Evolutionary conservation across 1,284 basidiomycete genomes (phyloP).

Genomic region (Flammula alnicola): DNA sequence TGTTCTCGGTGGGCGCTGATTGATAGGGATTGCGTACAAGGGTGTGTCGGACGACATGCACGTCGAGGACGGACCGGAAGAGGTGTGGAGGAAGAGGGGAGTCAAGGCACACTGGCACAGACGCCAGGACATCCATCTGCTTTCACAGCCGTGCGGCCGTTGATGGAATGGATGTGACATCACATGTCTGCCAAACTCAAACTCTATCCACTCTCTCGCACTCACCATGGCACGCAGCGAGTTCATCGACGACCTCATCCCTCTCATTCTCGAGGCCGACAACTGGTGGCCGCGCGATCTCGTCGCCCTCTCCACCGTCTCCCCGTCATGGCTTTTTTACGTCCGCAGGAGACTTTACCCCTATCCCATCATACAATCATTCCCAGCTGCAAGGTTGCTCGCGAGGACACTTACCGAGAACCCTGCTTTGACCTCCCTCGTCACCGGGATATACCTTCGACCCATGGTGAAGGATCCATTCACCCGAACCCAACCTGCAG

Average conservation of each 20-base stretch:
- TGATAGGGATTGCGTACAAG: conserved; percentile 60
- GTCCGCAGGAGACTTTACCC: conserved; percentile 51
- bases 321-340: conserved; percentile 49
- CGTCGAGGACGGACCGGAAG: conserved; percentile 4
- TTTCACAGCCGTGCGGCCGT: too few species aligned
- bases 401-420: conserved; percentile 46
- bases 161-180: conserved; percentile 21
- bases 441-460: conserved; percentile 47
- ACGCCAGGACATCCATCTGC: conserved; percentile 7
- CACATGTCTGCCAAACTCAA: conserved; percentile 16
- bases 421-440: conserved; percentile 38
- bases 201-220: conserved; percentile 9
- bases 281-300: conserved; percentile 62
- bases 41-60: conserved; percentile 23
- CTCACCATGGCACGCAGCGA: too few species aligned
- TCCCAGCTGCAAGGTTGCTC: conserved; percentile 45
- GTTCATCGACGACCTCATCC: conserved; percentile 57
- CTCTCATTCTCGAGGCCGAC: conserved; percentile 52
- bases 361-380: conserved; percentile 45
- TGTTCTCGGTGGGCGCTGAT: conserved; percentile 56
- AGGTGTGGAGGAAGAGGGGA: conserved; percentile 7
- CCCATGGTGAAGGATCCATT: conserved; percentile 31
- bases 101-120: conserved; percentile 2
- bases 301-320: conserved; percentile 48
- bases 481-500: conserved; percentile 29